Evolutionary conservation across 2,329 filamentous ascomycete genomes (phyloP).

Genomic region (Sordariomycetes sp.): DNA sequence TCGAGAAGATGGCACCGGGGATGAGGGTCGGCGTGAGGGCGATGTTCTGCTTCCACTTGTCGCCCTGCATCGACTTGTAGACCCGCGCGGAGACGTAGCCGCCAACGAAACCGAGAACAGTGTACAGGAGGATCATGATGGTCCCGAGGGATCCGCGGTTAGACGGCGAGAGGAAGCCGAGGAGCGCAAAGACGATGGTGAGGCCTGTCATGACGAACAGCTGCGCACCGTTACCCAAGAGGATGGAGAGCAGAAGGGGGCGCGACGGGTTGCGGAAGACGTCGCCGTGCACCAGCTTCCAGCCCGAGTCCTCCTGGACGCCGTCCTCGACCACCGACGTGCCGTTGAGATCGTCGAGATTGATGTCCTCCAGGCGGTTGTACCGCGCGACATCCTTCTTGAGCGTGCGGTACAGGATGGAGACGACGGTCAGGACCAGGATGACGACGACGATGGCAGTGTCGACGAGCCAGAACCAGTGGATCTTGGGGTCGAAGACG

Average conservation of each 20-base stretch:
- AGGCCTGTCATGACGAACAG: slow-evolving; percentile 95
- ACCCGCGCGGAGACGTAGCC: slow-evolving; percentile 79
- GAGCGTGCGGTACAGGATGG: slow-evolving; percentile 77
- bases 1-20: slow-evolving; percentile 71
- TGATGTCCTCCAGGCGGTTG: slow-evolving; percentile 85
- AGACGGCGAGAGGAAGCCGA: slow-evolving; percentile 90
- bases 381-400: slow-evolving; percentile 94
- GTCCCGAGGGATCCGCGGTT: slow-evolving; percentile 91
- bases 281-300: slow-evolving; percentile 96
- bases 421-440: slow-evolving; percentile 79
- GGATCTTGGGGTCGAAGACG: slow-evolving; percentile 93
- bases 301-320: slow-evolving; percentile 96
- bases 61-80: slow-evolving; percentile 92
- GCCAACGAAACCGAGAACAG: slow-evolving; percentile 80
- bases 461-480: slow-evolving; percentile 98
- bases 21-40: slow-evolving; percentile 74
- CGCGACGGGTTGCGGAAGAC: slow-evolving; percentile 83
- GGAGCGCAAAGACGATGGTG: slow-evolving; percentile 83
- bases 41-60: slow-evolving; percentile 92
- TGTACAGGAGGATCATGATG: slow-evolving; percentile 87
- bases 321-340: slow-evolving; percentile 73
- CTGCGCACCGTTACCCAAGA: slow-evolving; percentile 88
- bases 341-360: slow-evolving; percentile 76
- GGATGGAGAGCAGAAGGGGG: slow-evolving; percentile 70
- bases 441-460: slow-evolving; percentile 92